phyloP scores from a whole-genome alignment of 2,329 filamentous ascomycete genomes.

The Bertia moriformis region DNA sequence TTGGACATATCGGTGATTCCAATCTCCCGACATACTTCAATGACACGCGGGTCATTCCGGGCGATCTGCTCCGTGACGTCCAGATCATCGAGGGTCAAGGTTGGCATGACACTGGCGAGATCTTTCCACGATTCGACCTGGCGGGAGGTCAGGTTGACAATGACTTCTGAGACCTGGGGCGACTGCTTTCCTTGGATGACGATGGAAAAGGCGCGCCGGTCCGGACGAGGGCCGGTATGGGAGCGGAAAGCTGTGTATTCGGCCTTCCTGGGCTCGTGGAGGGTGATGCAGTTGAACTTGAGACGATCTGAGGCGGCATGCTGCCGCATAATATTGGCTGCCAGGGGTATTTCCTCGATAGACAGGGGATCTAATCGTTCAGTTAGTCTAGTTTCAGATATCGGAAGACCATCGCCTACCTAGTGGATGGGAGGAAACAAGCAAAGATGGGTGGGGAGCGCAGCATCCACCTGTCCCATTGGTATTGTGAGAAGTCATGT shows the following conservation, averaged over 20 bases:
- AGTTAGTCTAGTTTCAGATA: too few species aligned
- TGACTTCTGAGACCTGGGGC: conserved; percentile 28
- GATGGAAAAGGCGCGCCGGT: conserved; percentile 33
- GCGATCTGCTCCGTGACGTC: conserved; percentile 17
- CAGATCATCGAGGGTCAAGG: conserved; percentile 18
- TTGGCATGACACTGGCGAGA: conserved; percentile 28
- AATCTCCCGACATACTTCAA: conserved; percentile 15
- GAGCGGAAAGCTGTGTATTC: conserved; percentile 45
- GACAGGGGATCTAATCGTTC: conserved; percentile 39
- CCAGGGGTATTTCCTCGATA: conserved; percentile 34
- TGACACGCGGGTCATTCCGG: conserved; percentile 14
- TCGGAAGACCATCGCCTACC: too few species aligned
- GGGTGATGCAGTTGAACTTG: conserved; percentile 48
- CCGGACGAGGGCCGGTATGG: conserved; percentile 27
- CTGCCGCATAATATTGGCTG: conserved; percentile 30
- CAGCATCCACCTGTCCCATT: too few species aligned
- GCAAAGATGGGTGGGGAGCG: too few species aligned
- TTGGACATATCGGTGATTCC: conserved; percentile 18
- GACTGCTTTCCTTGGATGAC: conserved; percentile 22
- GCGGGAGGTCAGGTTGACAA: conserved; percentile 29
- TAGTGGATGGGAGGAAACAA: too few species aligned
- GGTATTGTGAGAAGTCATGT: too few species aligned
- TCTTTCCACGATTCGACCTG: conserved; percentile 28
- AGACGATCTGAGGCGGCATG: conserved; percentile 14
- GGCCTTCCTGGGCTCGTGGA: conserved; percentile 50